Evolutionary conservation across 371 early-diverging fungal genomes (phyloP).

Genomic region (Mortierella sp.): DNA sequence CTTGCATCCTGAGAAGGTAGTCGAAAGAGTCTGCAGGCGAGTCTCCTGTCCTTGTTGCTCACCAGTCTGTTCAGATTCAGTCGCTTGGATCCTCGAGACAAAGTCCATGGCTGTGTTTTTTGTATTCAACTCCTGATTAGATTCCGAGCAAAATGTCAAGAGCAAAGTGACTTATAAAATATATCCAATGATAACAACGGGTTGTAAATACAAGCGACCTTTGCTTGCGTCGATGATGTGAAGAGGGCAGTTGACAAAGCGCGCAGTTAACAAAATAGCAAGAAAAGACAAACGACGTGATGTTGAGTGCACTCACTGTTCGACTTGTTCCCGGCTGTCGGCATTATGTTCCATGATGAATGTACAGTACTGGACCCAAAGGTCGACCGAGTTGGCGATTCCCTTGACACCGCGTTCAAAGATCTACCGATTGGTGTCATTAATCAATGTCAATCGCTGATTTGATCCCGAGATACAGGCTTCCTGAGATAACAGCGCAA

Average conservation of each 20-base stretch:
- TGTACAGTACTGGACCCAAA: slow-evolving; percentile 78
- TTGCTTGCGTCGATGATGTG: slow-evolving; percentile 6
- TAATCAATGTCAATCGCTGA: not conserved
- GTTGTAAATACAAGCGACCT: not conserved
- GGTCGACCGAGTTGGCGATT: slow-evolving; percentile 75
- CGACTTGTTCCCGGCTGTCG: slow-evolving; percentile 63
- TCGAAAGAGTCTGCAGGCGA: not conserved
- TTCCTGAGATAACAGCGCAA: too few species aligned
- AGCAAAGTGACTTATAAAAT: not conserved
- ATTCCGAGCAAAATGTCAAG: not conserved
- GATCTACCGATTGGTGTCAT: slow-evolving; percentile 55
- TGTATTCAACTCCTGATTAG: not conserved
- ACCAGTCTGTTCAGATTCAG: not conserved
- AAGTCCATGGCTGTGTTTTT: not conserved
- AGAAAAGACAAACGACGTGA: slow-evolving; percentile 10
- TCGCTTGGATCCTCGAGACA: not conserved
- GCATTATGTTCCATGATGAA: slow-evolving; percentile 66
- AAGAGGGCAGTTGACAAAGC: slow-evolving; percentile 9
- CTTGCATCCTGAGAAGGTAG: slow-evolving; percentile 19
- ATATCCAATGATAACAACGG: not conserved
- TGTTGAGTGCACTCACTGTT: slow-evolving; percentile 64
- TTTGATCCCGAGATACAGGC: not conserved
- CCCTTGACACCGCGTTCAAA: slow-evolving; percentile 75
- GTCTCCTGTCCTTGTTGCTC: not conserved
- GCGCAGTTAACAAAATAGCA: not conserved